Conservation (phyloP, 352 stramenopile genomes). For the Peronospora farinosa region DNA sequence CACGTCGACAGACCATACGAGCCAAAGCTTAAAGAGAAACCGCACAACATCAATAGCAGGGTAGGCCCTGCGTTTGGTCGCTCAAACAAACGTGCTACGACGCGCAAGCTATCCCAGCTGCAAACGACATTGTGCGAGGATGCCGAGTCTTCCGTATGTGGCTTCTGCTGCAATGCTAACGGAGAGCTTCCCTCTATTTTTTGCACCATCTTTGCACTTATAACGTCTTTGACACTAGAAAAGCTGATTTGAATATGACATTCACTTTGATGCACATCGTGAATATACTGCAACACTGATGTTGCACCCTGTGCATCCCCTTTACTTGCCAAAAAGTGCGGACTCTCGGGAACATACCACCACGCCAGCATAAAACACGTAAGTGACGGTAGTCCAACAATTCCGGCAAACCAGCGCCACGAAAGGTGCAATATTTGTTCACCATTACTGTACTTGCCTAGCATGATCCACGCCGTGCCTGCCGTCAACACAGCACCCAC, state of each 20-base stretch:
- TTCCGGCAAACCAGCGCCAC: constrained; percentile 78
- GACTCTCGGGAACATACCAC: constrained; percentile 76
- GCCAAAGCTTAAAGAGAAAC: constrained; percentile 78
- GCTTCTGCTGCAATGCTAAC: constrained; percentile 2
- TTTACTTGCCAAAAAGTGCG: constrained; percentile 67
- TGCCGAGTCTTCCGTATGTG: neutral
- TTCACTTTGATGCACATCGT: constrained; percentile 37
- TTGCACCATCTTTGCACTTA: constrained; percentile 10
- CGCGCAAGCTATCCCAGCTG: constrained; percentile 51
- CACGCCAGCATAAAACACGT: constrained; percentile 56
- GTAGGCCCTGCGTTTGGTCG: constrained; percentile 37
- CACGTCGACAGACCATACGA: constrained; percentile 91
- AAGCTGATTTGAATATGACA: constrained; percentile 67
- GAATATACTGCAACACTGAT: constrained; percentile 60
- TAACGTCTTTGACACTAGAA: constrained; percentile 43
- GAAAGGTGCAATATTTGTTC: constrained; percentile 62
- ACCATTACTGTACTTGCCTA: constrained; percentile 54
- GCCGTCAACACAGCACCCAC: constrained; percentile 78
- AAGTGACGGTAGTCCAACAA: constrained; percentile 69
- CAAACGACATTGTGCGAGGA: constrained; percentile 28
- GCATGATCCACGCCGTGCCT: constrained; percentile 79
- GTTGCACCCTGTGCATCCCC: constrained; percentile 48
- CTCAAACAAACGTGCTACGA: constrained; percentile 47
- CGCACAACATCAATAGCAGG: constrained; percentile 60
- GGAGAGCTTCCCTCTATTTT: constrained; percentile 11